These are phyloP conservation scores for Colletotrichum phormii DNA, from an alignment of 2,329 filamentous ascomycete genomes.

Conservation along the genomic window DNA sequence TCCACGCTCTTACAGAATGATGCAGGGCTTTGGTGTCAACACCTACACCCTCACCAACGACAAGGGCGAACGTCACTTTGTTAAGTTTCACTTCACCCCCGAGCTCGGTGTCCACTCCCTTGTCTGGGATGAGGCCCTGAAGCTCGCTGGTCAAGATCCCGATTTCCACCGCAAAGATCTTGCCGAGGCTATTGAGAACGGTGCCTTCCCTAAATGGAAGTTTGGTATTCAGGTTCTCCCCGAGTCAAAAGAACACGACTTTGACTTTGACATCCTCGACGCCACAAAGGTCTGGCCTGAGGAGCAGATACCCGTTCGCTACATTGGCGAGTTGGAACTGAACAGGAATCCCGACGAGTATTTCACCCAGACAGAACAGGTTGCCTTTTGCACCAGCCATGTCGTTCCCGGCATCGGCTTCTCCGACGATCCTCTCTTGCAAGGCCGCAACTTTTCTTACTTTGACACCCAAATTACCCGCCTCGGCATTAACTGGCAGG, in stretches of 20 bases:
- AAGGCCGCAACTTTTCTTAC: conserved; percentile 79
- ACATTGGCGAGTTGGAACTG: conserved; percentile 83
- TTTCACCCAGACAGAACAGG: conserved; percentile 86
- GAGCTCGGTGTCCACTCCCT: conserved; percentile 81
- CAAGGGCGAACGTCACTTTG: conserved; percentile 76
- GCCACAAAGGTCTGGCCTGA: conserved; percentile 90
- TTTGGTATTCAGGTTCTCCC: conserved; percentile 85
- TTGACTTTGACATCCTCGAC: conserved; percentile 88
- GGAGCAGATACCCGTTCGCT: conserved; percentile 78
- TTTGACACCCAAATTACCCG: conserved; percentile 77
- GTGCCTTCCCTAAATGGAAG: conserved; percentile 80
- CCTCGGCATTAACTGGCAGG: conserved; percentile 80
- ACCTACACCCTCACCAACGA: conserved; percentile 78
- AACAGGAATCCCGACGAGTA: conserved; percentile 85
- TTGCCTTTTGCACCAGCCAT: conserved; percentile 84
- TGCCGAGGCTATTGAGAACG: conserved; percentile 77
- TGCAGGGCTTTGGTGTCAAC: conserved; percentile 89
- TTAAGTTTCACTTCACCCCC: conserved; percentile 83
- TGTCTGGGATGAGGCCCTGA: conserved; percentile 84
- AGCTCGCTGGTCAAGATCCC: conserved; percentile 79
- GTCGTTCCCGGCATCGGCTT: conserved; percentile 83
- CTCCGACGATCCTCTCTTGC: conserved; percentile 79
- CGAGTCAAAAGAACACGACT: conserved; percentile 78
- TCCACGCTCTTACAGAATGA: conserved; percentile 82
- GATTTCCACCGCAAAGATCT: conserved; percentile 87